Evolutionary conservation across 495 filamentous ascomycete genomes (phyloP), one percentile per base, ranked within the genome.

Genomic region (Neurospora terricola): DNA sequence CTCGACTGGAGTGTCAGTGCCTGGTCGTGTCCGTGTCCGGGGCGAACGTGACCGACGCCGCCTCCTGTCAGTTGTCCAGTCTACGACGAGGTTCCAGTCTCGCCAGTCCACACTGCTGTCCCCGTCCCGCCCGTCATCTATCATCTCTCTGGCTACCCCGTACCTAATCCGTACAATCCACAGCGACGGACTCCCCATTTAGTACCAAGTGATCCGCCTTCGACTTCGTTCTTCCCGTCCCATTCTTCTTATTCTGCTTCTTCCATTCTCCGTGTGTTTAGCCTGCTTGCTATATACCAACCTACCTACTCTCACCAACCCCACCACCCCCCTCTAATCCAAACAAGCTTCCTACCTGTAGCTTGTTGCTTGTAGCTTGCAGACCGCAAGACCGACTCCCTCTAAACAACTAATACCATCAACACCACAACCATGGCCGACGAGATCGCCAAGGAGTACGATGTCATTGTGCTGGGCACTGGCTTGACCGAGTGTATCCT

Each of bases 401-500:
- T 11, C 7, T 6, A 8, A 14, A 38, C 14, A 14, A 30, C 69
- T 38, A 71, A 23, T 34, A 43, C 38, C 8, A 70, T 30, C 66
- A 69, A n/a, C 43, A 71, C 43, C 59, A 38, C 70, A 71, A 70
- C 70, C 73, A 78, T 74, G 82, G 97, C 97, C 93, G 96, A 97
- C 82, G 96, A 99, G 83, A 97, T 99, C 77, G 93, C 94, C 72
- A 90, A 91, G 72, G 94, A 97, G 83, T 99, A 99, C 87, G 96
- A 99, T 88, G 91, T 97, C 82, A 92, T 99, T 78, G 96, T 99
- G 79, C 91, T 99, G 80, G 96, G 96, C 84, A 99, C 96, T 79
- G 96, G 96, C 77, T 83, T 99, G 88, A 98, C 96, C 74, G 96
- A 99, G 89, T 99, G 96, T 85, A 95, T 99, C 77, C 90, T 99